Conservation (phyloP, 2,329 filamentous ascomycete genomes). For the Fusarium sp. region DNA sequence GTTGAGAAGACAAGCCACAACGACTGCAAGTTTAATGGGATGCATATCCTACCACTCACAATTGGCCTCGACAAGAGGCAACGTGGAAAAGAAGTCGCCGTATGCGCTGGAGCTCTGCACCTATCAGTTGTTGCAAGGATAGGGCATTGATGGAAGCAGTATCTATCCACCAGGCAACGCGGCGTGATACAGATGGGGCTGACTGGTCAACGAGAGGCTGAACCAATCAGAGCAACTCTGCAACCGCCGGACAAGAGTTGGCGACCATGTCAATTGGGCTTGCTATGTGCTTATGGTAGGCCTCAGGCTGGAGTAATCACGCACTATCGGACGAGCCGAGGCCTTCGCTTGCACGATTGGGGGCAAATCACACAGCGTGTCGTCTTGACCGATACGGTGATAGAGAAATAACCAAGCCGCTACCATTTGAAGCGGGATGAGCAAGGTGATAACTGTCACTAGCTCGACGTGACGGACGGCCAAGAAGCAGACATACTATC, state of each 20-base stretch:
- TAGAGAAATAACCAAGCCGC: conserved; percentile 15
- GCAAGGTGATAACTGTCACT: conserved; percentile 23
- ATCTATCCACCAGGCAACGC: conserved; percentile 32
- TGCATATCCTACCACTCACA: conserved; percentile 33
- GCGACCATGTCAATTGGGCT: conserved; percentile 11
- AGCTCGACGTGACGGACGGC: conserved; percentile 14
- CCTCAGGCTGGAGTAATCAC: conserved; percentile 38
- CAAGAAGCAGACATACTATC: conserved; percentile 10
- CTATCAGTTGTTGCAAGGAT: conserved; percentile 5
- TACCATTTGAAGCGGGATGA: conserved; percentile 25
- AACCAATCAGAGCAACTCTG: conserved; percentile 34
- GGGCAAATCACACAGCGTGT: conserved; percentile 38
- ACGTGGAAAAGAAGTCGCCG: conserved; percentile 6
- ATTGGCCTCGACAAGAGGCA: conserved; percentile 12
- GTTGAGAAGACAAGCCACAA: conserved; percentile 12
- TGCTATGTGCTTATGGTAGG: conserved; percentile 26
- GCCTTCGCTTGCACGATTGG: conserved; percentile 33
- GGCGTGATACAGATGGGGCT: conserved; percentile 28
- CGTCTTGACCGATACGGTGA: conserved; percentile 32
- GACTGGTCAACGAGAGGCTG: conserved; percentile 7
- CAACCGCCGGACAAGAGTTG: conserved; percentile 27
- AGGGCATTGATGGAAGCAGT: conserved; percentile 9
- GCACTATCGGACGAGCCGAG: conserved; percentile 44
- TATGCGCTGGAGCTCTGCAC: background rate
- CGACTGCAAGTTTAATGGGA: conserved; percentile 29